These are phyloP conservation scores for Acer negundo DNA, from an alignment of 345 rosid species.

Conservation along the genomic window DNA sequence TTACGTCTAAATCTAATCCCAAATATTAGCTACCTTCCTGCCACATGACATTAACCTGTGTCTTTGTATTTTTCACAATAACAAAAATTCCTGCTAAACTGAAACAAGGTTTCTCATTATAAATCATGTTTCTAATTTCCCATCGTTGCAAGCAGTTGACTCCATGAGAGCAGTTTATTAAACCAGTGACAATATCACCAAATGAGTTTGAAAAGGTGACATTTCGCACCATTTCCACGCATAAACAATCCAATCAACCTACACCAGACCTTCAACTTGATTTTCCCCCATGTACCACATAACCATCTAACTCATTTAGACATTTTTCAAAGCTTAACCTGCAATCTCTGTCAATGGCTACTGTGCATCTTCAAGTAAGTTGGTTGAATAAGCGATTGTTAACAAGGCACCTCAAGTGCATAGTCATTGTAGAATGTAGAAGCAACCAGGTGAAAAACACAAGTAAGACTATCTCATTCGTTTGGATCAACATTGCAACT, in stretches of 20 bases:
- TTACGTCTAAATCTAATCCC: constrained; percentile 43
- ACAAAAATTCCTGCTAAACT: constrained; percentile 44
- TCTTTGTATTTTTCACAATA: constrained; percentile 57
- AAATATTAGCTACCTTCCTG: constrained; percentile 67
- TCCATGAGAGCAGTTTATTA: constrained; percentile 43
- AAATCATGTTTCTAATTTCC: constrained; percentile 36
- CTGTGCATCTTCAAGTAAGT: constrained; percentile 64
- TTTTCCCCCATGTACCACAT: constrained; percentile 63
- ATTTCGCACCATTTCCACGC: too few relatives aligned
- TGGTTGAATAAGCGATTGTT: constrained; percentile 26
- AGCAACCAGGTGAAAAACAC: too few relatives aligned
- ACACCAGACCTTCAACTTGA: constrained; percentile 51
- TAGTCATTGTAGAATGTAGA: too few relatives aligned
- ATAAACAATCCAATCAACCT: constrained; percentile 88
- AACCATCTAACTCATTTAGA: constrained; percentile 71
- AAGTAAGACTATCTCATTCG: too few relatives aligned
- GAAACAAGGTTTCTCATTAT: constrained; percentile 32
- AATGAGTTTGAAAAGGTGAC: too few relatives aligned
- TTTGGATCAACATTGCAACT: too few relatives aligned
- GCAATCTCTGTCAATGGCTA: constrained; percentile 83
- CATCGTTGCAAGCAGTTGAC: constrained; percentile 24
- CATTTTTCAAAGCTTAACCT: constrained; percentile 42
- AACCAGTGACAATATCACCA: too few relatives aligned
- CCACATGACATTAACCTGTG: constrained; percentile 74
- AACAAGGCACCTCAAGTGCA: too few relatives aligned